phyloP scores from a whole-genome alignment of 2,329 filamentous ascomycete genomes.

The Fusarium domesticum region DNA sequence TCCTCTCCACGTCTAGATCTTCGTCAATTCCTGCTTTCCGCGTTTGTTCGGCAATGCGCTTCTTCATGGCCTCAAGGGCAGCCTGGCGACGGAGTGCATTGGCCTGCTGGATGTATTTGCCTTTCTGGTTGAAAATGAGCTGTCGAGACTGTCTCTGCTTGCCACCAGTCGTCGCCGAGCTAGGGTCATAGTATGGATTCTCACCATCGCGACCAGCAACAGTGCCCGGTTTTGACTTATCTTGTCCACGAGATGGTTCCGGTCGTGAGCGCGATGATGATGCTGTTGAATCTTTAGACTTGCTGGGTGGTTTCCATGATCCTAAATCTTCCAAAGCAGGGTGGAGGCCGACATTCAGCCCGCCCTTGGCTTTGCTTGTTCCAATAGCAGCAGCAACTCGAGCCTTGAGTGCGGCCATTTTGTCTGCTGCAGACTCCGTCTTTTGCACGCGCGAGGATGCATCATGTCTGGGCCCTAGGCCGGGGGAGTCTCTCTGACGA shows the following conservation, averaged over 20 bases:
- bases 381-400: constrained; percentile 73
- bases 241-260: constrained; percentile 16
- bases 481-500: constrained; percentile 47
- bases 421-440: constrained; percentile 57
- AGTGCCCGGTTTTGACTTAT: constrained; percentile 21
- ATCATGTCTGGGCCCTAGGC: constrained; percentile 57
- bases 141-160: constrained; percentile 70
- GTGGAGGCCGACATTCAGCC: constrained; percentile 72
- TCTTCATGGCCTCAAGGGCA: constrained; percentile 90
- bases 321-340: constrained; percentile 65
- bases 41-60: constrained; percentile 80
- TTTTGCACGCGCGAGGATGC: constrained; percentile 53
- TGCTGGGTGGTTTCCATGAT: constrained; percentile 43
- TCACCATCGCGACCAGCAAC: constrained; percentile 11
- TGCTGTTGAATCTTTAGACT: constrained; percentile 35
- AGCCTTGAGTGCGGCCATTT: constrained; percentile 74
- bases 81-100: constrained; percentile 85
- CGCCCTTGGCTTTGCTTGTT: constrained; percentile 58
- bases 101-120: constrained; percentile 94
- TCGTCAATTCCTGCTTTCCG: constrained; percentile 93
- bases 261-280: constrained; percentile 14
- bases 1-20: constrained; percentile 82
- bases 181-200: constrained; percentile 83
- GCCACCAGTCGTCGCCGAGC: constrained; percentile 50
- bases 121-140: constrained; percentile 88